Conservation (phyloP, 2,329 filamentous ascomycete genomes). For the Clonostachys rosea region DNA sequence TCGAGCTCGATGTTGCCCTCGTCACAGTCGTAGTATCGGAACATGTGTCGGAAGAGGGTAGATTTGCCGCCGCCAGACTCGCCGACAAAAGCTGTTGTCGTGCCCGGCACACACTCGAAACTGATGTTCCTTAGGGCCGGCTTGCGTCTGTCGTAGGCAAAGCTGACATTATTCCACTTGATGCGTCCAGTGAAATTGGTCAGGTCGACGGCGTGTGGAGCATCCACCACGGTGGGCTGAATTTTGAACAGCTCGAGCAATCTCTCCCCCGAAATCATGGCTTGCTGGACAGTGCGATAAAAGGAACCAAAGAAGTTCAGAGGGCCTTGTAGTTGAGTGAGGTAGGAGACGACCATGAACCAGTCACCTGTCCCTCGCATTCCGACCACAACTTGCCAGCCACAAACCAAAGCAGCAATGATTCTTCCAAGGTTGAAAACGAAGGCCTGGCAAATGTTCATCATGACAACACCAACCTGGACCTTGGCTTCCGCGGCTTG, state of each 20-base stretch:
- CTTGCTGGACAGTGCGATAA: slow-evolving; percentile 91
- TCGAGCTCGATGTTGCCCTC: slow-evolving; percentile 81
- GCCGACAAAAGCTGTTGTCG: slow-evolving; percentile 91
- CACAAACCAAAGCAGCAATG: slow-evolving; percentile 67
- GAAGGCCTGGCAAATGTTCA: slow-evolving; percentile 77
- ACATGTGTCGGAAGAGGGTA: slow-evolving; percentile 90
- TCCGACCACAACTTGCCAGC: slow-evolving; percentile 70
- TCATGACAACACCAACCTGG: slow-evolving; percentile 69
- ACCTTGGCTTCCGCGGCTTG: slow-evolving; percentile 74
- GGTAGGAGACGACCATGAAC: slow-evolving; percentile 69
- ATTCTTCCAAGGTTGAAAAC: slow-evolving; percentile 77
- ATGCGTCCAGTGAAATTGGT: slow-evolving; percentile 74
- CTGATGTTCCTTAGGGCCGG: slow-evolving; percentile 78
- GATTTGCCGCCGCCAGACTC: slow-evolving; percentile 97
- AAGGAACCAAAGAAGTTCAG: slow-evolving; percentile 91
- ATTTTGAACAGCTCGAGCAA: slow-evolving; percentile 96
- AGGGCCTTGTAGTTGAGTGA: slow-evolving; percentile 74
- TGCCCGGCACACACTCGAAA: slow-evolving; percentile 84
- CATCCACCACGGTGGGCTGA: slow-evolving; percentile 83
- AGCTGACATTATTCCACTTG: slow-evolving; percentile 82
- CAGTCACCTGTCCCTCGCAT: slow-evolving; percentile 65
- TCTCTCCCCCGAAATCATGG: slow-evolving; percentile 95
- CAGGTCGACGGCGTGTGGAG: slow-evolving; percentile 58
- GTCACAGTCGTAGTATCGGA: slow-evolving; percentile 89
- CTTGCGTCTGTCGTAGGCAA: slow-evolving; percentile 83